A percentile compares a stretch with the other conserved stretches of the same genome.
These are phyloP conservation scores for Melampsora occidentalis DNA, from an alignment of 1,284 basidiomycete species.

Conservation along the genomic window DNA sequence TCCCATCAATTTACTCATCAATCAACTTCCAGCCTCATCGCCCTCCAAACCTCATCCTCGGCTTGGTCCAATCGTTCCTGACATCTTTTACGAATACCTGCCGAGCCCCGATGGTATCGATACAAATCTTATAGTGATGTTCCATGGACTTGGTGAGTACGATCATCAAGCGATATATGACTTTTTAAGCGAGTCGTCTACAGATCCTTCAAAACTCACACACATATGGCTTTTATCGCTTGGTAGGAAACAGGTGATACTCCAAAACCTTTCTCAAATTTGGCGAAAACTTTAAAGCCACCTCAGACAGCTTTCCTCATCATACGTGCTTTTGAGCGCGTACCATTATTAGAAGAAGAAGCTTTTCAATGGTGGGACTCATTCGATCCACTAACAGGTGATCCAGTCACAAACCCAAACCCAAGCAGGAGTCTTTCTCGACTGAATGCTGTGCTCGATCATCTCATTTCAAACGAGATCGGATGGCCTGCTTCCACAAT, in stretches of 20 bases:
- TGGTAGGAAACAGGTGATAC: conserved; percentile 68
- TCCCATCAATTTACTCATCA: not conserved
- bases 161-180: too few relatives aligned
- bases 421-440: conserved; percentile 66
- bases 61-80: not conserved
- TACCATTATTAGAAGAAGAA: conserved; percentile 73
- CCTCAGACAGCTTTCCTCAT: conserved; percentile 82
- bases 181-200: not conserved
- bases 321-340: conserved; percentile 72
- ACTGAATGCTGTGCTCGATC: conserved; percentile 61
- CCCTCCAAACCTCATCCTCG: not conserved
- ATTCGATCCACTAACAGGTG: conserved; percentile 70
- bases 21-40: not conserved
- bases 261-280: conserved; percentile 68
- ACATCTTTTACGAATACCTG: conserved; percentile 56
- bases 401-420: conserved; percentile 67
- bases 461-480: conserved; percentile 59
- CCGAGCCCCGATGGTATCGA: conserved; percentile 76
- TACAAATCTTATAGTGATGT: conserved; percentile 76
- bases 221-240: not conserved
- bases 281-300: conserved; percentile 70
- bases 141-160: conserved; percentile 76
- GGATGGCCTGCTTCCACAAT: conserved; percentile 70
- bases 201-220: not conserved
- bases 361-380: conserved; percentile 84